Evolutionary conservation across 208 protist species (phyloP).

Genomic region (Phytomonas sp.): DNA sequence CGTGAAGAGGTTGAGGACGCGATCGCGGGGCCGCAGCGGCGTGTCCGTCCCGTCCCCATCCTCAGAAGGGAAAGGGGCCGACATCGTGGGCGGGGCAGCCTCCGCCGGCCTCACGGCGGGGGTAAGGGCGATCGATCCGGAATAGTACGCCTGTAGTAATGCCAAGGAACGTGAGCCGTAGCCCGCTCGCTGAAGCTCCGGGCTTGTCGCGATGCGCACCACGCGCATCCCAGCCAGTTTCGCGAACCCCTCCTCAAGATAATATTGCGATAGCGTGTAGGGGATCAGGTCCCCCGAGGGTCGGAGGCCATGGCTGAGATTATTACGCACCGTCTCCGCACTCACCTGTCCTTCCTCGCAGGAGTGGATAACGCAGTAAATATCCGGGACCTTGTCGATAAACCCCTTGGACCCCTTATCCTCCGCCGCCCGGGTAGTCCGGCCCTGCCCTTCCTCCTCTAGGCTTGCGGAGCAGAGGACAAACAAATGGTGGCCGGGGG

Average conservation of each 20-base stretch:
- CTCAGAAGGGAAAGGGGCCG: background rate
- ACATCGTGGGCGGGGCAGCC: background rate
- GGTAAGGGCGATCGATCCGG: constrained; percentile 73
- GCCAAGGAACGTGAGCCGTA: constrained; percentile 95
- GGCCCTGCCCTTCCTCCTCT: constrained; percentile 10
- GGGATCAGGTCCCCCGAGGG: constrained; percentile 99
- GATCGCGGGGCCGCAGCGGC: constrained; percentile 16
- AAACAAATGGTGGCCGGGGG: constrained; percentile 98
- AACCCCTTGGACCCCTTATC: constrained; percentile 2
- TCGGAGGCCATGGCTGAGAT: constrained; percentile 84
- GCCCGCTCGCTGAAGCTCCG: constrained; percentile 93
- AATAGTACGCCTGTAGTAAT: constrained; percentile 93
- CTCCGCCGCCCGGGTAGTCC: background rate
- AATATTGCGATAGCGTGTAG: constrained; percentile 97
- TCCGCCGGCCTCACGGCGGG: constrained; percentile 4
- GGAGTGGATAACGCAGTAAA: constrained; percentile 97
- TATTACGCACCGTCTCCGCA: constrained; percentile 71
- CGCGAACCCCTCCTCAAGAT: constrained; percentile 93
- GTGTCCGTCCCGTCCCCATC: background rate
- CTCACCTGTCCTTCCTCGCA: constrained; percentile 95
- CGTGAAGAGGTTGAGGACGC: constrained; percentile 58
- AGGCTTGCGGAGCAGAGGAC: constrained; percentile 89
- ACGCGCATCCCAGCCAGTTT: constrained; percentile 94
- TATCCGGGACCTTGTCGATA: constrained; percentile 84
- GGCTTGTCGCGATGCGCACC: constrained; percentile 98